Conservation (phyloP, 768 basidiomycete species). For the Clathrus columnatus region DNA sequence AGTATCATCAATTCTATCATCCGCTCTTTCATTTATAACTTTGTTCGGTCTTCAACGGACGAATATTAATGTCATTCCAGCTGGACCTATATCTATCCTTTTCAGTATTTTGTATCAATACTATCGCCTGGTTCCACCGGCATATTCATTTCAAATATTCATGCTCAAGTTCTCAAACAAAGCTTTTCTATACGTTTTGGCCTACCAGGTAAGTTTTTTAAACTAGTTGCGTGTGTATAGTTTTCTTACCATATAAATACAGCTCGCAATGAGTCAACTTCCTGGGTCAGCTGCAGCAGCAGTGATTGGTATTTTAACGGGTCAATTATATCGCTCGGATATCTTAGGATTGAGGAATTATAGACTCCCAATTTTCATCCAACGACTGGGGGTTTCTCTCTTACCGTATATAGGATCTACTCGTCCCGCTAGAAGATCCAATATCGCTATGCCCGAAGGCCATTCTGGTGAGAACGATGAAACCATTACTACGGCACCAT, state of each 20-base stretch:
- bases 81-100: constrained; percentile 67
- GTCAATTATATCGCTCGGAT: constrained; percentile 79
- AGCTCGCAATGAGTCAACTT: constrained; percentile 63
- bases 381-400: constrained; percentile 47
- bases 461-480: constrained; percentile 40
- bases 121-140: constrained; percentile 63
- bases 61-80: constrained; percentile 64
- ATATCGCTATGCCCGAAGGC: constrained; percentile 65
- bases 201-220: constrained; percentile 48
- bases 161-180: constrained; percentile 72
- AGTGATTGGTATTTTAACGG: constrained; percentile 55
- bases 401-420: constrained; percentile 60
- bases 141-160: constrained; percentile 70
- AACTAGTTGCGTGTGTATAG: neutral
- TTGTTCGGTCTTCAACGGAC: constrained; percentile 57
- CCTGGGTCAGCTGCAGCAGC: constrained; percentile 60
- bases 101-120: constrained; percentile 84
- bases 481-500: constrained; percentile 52
- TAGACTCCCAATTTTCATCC: constrained; percentile 55
- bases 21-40: constrained; percentile 55
- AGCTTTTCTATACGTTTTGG: constrained; percentile 60
- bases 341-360: constrained; percentile 70
- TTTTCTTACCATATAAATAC: neutral
- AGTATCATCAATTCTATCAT: constrained; percentile 57
- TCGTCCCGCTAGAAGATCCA: constrained; percentile 54